A percentile compares a stretch with the other conserved stretches of the same genome.
phyloP scores from a whole-genome alignment of 106 monocot species.

The Hemerocallis citrina region DNA sequence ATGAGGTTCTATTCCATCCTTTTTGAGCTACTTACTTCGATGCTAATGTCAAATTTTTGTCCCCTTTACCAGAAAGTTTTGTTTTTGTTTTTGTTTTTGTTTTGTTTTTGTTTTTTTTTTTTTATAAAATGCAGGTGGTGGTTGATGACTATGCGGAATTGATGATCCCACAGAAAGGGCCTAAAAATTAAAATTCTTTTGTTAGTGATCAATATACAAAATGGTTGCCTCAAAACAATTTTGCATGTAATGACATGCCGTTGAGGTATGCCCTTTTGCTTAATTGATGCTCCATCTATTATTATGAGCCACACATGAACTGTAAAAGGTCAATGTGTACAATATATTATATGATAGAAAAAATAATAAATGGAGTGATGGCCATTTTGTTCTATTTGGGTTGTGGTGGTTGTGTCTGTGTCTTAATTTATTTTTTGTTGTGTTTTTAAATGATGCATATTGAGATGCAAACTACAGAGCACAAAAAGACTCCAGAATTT shows the following conservation, averaged over 20 bases:
- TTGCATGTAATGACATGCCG: constrained; percentile 5
- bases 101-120: neutral
- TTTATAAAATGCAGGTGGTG: constrained; percentile 30
- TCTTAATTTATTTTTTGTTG: too few species aligned
- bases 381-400: too few species aligned
- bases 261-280: neutral
- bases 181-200: neutral
- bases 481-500: too few species aligned
- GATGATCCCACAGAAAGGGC: constrained; percentile 48
- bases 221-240: constrained; percentile 3
- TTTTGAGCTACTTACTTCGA: neutral
- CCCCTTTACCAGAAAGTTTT: too few species aligned
- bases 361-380: too few species aligned
- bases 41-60: neutral
- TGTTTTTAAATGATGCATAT: too few species aligned
- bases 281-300: neutral
- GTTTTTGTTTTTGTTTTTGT: neutral
- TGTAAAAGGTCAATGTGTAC: too few species aligned
- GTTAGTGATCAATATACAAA: neutral
- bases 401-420: too few species aligned
- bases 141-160: constrained; percentile 61
- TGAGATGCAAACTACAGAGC: too few species aligned
- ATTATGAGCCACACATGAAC: too few species aligned
- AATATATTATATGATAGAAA: too few species aligned
- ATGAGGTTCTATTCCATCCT: constrained; percentile 26